Conservation (phyloP, 108 stramenopile genomes). For the Pseudonitzschia multistriata region DNA sequence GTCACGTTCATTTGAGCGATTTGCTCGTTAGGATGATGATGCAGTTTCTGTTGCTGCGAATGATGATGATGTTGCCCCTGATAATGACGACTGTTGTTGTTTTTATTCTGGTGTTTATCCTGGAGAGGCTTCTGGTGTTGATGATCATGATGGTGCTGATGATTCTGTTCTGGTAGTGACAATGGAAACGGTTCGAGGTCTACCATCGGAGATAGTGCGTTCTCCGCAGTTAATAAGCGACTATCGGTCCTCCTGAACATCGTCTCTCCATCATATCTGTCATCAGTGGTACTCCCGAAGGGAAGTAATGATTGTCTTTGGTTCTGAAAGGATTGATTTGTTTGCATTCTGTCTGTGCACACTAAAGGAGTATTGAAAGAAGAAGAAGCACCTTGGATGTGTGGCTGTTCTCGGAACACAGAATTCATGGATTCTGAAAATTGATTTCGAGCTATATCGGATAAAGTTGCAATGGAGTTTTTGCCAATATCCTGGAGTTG, state of each 20-base stretch:
- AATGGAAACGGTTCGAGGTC: conserved; percentile 2
- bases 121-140: too few relatives aligned
- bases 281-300: neutral
- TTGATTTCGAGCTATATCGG: neutral
- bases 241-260: neutral
- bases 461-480: neutral
- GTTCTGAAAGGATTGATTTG: neutral
- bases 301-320: neutral
- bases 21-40: neutral
- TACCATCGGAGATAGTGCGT: neutral
- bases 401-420: conserved; percentile 1
- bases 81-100: neutral
- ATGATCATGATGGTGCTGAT: neutral
- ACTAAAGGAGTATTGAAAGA: neutral
- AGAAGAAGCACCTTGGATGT: neutral
- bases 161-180: neutral
- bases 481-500: neutral
- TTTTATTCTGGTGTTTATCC: too few relatives aligned
- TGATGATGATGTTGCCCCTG: neutral
- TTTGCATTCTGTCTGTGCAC: neutral
- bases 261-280: neutral
- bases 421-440: conserved; percentile 3
- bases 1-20: neutral
- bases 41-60: neutral
- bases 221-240: neutral